Evolutionary conservation across 2,329 filamentous ascomycete species (phyloP).

Genomic region (Westerdykella aurantiaca): DNA sequence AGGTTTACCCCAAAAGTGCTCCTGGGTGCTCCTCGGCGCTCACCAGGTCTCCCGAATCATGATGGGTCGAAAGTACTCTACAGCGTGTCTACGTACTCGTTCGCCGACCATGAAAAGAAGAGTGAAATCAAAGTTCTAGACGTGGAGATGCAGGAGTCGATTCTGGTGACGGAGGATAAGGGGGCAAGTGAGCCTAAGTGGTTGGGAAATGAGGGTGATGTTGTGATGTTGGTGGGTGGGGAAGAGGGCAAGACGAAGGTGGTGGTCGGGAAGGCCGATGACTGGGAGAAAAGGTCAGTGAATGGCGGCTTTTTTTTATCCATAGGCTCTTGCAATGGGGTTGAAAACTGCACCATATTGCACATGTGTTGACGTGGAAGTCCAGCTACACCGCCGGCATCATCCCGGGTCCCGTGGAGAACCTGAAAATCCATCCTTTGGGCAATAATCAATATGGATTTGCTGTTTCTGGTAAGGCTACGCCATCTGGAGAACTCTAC

Average conservation of each 20-base stretch:
- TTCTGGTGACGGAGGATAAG: conserved; percentile 58
- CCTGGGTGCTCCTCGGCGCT: conserved; percentile 68
- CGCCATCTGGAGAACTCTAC: conserved; percentile 62
- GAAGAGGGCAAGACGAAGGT: conserved; percentile 38
- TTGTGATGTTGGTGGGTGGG: conserved; percentile 49
- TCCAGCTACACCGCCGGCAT: conserved; percentile 39
- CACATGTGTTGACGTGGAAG: not conserved
- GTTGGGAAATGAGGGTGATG: conserved; percentile 60
- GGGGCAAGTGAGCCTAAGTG: conserved; percentile 67
- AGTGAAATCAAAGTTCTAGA: conserved; percentile 67
- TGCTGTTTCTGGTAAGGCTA: conserved; percentile 56
- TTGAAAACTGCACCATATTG: not conserved
- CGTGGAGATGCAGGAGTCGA: conserved; percentile 59
- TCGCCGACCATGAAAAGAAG: conserved; percentile 64
- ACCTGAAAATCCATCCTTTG: conserved; percentile 44
- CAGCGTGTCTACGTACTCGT: conserved; percentile 71
- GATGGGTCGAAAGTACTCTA: conserved; percentile 61
- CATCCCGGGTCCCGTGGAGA: conserved; percentile 44
- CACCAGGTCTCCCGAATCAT: conserved; percentile 62
- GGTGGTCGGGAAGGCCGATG: conserved; percentile 27
- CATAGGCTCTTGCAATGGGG: not conserved
- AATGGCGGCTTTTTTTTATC: conserved; percentile 1
- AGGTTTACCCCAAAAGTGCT: conserved; percentile 74
- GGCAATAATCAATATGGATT: conserved; percentile 38
- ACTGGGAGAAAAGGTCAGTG: conserved; percentile 29